Conservation (phyloP, 352 stramenopile genomes). For the Globisporangium okanoganense region DNA sequence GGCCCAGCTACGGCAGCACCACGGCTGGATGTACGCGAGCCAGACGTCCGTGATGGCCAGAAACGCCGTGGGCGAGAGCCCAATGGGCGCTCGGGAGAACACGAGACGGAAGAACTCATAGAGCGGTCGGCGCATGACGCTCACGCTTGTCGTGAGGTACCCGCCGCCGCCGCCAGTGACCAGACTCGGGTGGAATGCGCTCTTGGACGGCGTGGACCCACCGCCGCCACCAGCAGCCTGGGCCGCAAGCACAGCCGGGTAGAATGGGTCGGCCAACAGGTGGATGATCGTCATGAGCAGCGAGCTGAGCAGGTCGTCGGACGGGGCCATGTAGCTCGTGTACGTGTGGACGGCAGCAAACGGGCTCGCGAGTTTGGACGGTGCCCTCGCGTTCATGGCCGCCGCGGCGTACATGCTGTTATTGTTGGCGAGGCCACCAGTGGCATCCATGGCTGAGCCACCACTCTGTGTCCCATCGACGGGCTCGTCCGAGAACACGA, state of each 20-base stretch:
- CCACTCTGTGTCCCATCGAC: conserved; percentile 1
- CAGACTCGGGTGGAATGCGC: conserved; percentile 20
- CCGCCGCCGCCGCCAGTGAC: conserved; percentile 38
- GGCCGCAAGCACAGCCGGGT: conserved; percentile 45
- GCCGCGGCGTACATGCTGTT: conserved; percentile 6
- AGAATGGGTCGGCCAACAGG: conserved; percentile 78
- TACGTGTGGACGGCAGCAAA: conserved; percentile 75
- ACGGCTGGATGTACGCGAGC: conserved; percentile 85
- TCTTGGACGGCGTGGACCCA: conserved; percentile 11
- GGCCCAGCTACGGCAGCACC: conserved; percentile 70
- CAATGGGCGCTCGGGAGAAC: conserved; percentile 78
- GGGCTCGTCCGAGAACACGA: conserved; percentile 73
- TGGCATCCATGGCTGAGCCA: neutral
- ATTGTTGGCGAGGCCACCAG: neutral
- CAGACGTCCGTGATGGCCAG: conserved; percentile 81
- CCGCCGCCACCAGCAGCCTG: conserved; percentile 6
- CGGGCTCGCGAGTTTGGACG: conserved; percentile 47
- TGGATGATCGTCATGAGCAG: conserved; percentile 82
- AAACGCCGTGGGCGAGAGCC: conserved; percentile 74
- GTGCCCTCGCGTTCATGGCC: conserved; percentile 3
- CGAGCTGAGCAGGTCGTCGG: conserved; percentile 78
- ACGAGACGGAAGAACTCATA: conserved; percentile 84
- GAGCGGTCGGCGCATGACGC: conserved; percentile 62
- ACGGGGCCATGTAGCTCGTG: conserved; percentile 82
- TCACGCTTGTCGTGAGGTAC: conserved; percentile 74